Evolutionary conservation across 1,139 yeast species (phyloP).

Genomic region (Kodamaea suecica): DNA sequence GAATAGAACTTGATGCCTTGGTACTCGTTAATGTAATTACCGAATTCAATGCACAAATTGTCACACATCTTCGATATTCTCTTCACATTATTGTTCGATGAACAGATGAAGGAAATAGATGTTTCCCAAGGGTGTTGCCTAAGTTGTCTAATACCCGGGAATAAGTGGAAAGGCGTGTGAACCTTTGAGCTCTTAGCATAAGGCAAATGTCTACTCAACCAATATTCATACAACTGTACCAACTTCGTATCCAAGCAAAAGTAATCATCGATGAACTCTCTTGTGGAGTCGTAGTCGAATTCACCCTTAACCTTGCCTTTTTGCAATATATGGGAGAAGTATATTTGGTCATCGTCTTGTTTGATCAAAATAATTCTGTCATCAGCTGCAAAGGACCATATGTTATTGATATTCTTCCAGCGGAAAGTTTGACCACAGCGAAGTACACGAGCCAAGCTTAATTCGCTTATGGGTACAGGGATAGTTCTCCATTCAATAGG

Average conservation of each 20-base stretch:
- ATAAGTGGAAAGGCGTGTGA: slow-evolving; percentile 37
- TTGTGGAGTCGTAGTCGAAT: slow-evolving; percentile 19
- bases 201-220: slow-evolving; percentile 56
- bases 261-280: slow-evolving; percentile 57
- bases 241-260: slow-evolving; percentile 63
- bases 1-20: slow-evolving; percentile 62
- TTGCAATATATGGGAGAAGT: slow-evolving; percentile 30
- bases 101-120: slow-evolving; percentile 82
- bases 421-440: slow-evolving; percentile 88
- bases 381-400: slow-evolving; percentile 58
- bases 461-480: slow-evolving; percentile 38
- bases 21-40: slow-evolving; percentile 53
- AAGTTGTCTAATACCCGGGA: slow-evolving; percentile 75
- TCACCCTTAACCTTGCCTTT: slow-evolving; percentile 1
- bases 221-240: slow-evolving; percentile 50
- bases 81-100: slow-evolving; percentile 93
- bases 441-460: slow-evolving; percentile 63
- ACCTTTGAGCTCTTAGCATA: slow-evolving; percentile 32
- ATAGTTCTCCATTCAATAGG: slow-evolving; percentile 17
- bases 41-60: slow-evolving; percentile 68
- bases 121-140: slow-evolving; percentile 98
- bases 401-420: slow-evolving; percentile 57
- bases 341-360: slow-evolving; percentile 39
- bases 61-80: slow-evolving; percentile 94
- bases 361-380: slow-evolving; percentile 50